These are phyloP conservation scores for Phialemoniopsis sp. DNA, from an alignment of 2,329 filamentous ascomycete genomes.

Conservation along the genomic window DNA sequence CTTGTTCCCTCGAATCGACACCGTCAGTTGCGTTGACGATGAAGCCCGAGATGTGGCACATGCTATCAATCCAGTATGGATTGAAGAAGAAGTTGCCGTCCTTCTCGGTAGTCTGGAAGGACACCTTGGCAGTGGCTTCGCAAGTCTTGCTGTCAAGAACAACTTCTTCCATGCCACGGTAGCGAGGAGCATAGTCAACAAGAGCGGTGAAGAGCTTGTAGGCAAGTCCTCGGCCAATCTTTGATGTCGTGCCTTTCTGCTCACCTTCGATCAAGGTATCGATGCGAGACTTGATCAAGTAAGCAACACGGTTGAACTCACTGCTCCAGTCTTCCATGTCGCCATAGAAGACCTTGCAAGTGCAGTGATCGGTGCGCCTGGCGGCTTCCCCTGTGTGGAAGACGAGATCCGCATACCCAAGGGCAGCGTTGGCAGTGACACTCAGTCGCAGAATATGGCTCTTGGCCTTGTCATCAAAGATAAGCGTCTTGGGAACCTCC, in stretches of 20 bases:
- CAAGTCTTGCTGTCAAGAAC: conserved; percentile 43
- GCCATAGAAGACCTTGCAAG: conserved; percentile 58
- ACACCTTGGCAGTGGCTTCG: conserved; percentile 36
- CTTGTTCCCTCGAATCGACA: conserved; percentile 47
- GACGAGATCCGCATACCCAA: conserved; percentile 48
- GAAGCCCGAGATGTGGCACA: conserved; percentile 57
- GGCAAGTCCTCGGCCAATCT: conserved; percentile 69
- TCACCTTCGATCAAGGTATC: conserved; percentile 56
- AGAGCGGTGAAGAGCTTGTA: conserved; percentile 65
- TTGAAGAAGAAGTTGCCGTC: conserved; percentile 51
- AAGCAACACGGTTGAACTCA: conserved; percentile 64
- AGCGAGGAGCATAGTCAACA: conserved; percentile 51
- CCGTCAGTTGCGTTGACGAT: conserved; percentile 56
- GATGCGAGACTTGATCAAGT: conserved; percentile 63
- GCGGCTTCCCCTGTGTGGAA: conserved; percentile 58
- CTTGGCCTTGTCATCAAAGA: conserved; percentile 41
- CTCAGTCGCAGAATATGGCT: conserved; percentile 58
- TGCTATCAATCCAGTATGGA: conserved; percentile 56
- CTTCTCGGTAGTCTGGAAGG: conserved; percentile 40
- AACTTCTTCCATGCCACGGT: conserved; percentile 55
- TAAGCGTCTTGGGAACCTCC: conserved; percentile 67
- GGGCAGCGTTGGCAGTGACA: conserved; percentile 53
- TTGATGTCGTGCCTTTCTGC: conserved; percentile 62
- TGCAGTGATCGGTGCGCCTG: conserved; percentile 56
- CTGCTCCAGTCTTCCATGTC: conserved; percentile 55